These are phyloP conservation scores for Cicer chorassanicum DNA, from an alignment of 306 rosid genomes.

Conservation along the genomic window DNA sequence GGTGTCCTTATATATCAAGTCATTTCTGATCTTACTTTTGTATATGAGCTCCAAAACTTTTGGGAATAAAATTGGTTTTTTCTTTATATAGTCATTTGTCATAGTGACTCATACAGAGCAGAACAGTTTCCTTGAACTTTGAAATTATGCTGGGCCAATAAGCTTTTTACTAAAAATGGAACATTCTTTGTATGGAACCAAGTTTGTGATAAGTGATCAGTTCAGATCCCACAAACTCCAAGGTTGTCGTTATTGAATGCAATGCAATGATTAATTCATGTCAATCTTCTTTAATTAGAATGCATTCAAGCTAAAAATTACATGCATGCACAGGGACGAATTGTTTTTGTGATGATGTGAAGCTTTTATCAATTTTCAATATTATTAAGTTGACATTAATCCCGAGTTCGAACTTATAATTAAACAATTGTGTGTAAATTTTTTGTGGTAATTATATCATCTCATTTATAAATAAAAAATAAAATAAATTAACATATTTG, in stretches of 20 bases:
- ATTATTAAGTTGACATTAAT: too few species aligned
- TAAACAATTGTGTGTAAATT: too few species aligned
- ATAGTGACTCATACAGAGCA: constrained; percentile 2
- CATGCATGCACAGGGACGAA: constrained; percentile 31
- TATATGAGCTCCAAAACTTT: constrained; percentile 30
- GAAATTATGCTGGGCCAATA: constrained; percentile 27
- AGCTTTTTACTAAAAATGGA: constrained; percentile 39
- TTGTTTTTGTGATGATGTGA: neutral
- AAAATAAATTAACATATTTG: too few species aligned
- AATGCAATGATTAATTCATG: constrained; percentile 35
- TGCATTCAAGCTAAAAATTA: neutral
- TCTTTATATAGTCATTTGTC: constrained; percentile 7
- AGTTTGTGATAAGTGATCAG: neutral
- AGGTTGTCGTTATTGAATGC: constrained; percentile 19
- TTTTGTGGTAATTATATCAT: too few species aligned
- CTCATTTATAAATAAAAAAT: too few species aligned
- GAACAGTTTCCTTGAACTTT: constrained; percentile 23
- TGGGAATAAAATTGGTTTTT: constrained; percentile 43
- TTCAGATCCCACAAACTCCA: neutral
- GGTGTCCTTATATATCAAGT: neutral
- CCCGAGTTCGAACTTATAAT: too few species aligned
- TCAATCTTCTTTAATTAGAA: neutral
- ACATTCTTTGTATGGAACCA: constrained; percentile 43
- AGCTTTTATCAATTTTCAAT: too few species aligned
- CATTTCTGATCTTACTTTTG: neutral